Percentiles rank a stretch among this genome's conserved stretches.
Evolutionary conservation across 441 rosid genomes (phyloP).

Genomic region (Capsella rubella): DNA sequence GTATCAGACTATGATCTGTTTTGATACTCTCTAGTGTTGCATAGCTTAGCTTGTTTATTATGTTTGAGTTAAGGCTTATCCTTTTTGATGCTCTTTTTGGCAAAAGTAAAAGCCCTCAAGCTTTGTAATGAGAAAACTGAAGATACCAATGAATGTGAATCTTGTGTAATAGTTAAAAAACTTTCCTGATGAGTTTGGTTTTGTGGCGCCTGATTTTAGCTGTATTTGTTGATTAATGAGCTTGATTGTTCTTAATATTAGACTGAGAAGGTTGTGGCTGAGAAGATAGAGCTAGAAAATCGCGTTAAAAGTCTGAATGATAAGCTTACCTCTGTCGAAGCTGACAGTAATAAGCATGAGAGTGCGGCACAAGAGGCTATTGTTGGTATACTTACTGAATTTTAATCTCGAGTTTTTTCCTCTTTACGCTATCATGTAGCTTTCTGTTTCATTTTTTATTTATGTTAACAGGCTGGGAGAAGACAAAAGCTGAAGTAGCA

Average conservation of each 20-base stretch:
- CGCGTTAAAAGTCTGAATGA: conserved; percentile 53
- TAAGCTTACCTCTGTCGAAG: conserved; percentile 61
- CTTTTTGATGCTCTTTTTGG: neutral
- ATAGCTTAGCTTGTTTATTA: neutral
- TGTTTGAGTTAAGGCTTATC: neutral
- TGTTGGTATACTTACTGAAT: conserved; percentile 52
- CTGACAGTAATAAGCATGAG: conserved; percentile 61
- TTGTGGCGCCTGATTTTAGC: neutral
- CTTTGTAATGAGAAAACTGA: neutral
- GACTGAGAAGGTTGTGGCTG: conserved; percentile 54
- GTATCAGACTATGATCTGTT: conserved; percentile 16
- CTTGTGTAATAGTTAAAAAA: neutral
- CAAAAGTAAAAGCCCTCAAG: neutral
- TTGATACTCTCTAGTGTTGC: neutral
- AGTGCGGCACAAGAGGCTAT: conserved; percentile 62
- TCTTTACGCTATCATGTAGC: neutral
- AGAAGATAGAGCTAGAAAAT: conserved; percentile 63
- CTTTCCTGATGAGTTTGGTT: neutral
- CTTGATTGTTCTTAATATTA: conserved; percentile 37
- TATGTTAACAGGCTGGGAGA: conserved; percentile 60
- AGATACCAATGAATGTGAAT: conserved; percentile 16
- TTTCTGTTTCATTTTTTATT: conserved; percentile 14
- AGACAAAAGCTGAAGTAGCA: conserved; percentile 61
- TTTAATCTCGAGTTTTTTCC: neutral
- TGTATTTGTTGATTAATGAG: conserved; percentile 25